Evolutionary conservation across 306 rosid genomes (phyloP).

Genomic region (Lathyrus sativus): DNA sequence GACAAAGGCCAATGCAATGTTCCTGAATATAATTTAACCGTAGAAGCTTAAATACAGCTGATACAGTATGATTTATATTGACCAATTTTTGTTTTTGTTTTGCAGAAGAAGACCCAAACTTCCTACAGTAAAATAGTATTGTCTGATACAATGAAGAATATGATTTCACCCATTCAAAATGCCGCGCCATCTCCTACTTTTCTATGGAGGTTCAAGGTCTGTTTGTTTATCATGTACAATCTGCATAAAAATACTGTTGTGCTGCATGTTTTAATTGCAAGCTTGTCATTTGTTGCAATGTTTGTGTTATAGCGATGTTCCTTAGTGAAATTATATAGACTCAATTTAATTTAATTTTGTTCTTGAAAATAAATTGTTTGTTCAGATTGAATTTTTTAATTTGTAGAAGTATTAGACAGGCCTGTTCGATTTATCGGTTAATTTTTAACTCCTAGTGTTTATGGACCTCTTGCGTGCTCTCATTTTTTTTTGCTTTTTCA

Average conservation of each 20-base stretch:
- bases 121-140: conserved; percentile 15
- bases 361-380: conserved; percentile 11
- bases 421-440: conserved; percentile 3
- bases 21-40: not conserved
- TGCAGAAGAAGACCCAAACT: conserved; percentile 35
- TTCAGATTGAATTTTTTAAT: conserved; percentile 21
- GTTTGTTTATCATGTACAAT: conserved; percentile 19
- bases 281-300: conserved; percentile 25
- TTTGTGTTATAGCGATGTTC: conserved; percentile 22
- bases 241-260: conserved; percentile 20
- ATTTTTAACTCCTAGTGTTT: conserved; percentile 18
- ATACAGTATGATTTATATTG: conserved; percentile 9
- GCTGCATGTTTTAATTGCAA: conserved; percentile 24
- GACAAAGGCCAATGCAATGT: conserved; percentile 14
- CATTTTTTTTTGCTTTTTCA: conserved; percentile 40
- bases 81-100: conserved; percentile 5
- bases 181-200: conserved; percentile 80
- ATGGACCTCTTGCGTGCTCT: conserved; percentile 21
- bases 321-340: conserved; percentile 9
- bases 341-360: conserved; percentile 17
- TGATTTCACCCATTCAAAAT: conserved; percentile 54
- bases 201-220: conserved; percentile 93
- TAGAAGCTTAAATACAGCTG: conserved; percentile 8
- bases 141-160: conserved; percentile 59
- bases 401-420: conserved; percentile 10